These are phyloP conservation scores for Penicillium diatomitis DNA, from an alignment of 495 filamentous ascomycete species.

Conservation along the genomic window DNA sequence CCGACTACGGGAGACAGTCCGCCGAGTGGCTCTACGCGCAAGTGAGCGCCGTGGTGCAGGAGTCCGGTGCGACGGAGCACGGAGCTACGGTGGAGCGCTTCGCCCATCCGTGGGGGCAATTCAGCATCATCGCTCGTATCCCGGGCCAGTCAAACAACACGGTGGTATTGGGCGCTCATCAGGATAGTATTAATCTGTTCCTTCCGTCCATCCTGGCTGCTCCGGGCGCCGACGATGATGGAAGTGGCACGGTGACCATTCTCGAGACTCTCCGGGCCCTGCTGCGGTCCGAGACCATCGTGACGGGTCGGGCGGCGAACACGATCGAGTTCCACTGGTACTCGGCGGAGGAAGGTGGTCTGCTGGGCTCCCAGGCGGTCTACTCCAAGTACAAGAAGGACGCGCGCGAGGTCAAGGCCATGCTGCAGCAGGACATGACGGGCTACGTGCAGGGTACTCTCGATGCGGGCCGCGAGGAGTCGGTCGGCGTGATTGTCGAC, in stretches of 20 bases:
- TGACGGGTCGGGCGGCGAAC: constrained; percentile 50
- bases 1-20: constrained; percentile 73
- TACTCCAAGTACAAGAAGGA: constrained; percentile 75
- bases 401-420: constrained; percentile 75
- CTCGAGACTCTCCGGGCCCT: constrained; percentile 61
- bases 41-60: constrained; percentile 61
- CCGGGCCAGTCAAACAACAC: constrained; percentile 81
- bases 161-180: constrained; percentile 66
- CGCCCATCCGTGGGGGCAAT: constrained; percentile 79
- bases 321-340: constrained; percentile 97
- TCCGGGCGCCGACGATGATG: constrained; percentile 69
- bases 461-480: constrained; percentile 73
- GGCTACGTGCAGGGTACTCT: constrained; percentile 79
- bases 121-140: constrained; percentile 85
- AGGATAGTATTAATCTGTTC: constrained; percentile 86
- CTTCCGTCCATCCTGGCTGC: constrained; percentile 73
- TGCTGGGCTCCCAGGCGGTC: constrained; percentile 79
- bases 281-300: constrained; percentile 44
- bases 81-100: constrained; percentile 67
- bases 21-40: constrained; percentile 77
- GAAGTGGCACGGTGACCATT: constrained; percentile 70
- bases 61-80: constrained; percentile 57
- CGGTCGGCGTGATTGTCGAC: constrained; percentile 88
- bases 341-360: constrained; percentile 81
- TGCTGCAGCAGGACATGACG: constrained; percentile 99